phyloP scores from a whole-genome alignment of 1,139 yeast species.

The Zygosaccharomyces pseudobailii region DNA sequence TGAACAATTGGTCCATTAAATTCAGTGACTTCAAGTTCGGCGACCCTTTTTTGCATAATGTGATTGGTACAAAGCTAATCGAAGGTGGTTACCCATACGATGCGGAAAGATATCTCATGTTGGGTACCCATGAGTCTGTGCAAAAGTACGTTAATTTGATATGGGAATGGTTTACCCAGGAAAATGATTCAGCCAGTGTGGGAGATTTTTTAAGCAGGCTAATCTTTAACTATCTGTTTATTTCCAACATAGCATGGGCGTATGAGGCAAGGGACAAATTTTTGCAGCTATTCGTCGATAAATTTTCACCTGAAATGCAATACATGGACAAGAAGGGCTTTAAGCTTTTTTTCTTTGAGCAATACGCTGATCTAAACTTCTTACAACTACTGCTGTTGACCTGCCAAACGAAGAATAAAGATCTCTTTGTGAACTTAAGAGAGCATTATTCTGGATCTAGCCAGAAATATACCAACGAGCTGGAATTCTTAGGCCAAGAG shows the following conservation, averaged over 20 bases:
- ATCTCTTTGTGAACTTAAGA: constrained; percentile 49
- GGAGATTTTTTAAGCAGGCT: constrained; percentile 58
- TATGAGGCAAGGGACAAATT: constrained; percentile 37
- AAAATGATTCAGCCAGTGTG: constrained; percentile 38
- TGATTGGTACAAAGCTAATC: constrained; percentile 64
- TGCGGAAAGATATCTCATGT: constrained; percentile 57
- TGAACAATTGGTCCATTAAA: constrained; percentile 60
- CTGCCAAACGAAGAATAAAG: constrained; percentile 50
- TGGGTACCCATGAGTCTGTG: constrained; percentile 63
- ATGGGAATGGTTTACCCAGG: constrained; percentile 49
- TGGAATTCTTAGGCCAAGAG: constrained; percentile 49
- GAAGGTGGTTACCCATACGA: constrained; percentile 39
- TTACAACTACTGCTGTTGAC: constrained; percentile 63
- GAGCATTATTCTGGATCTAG: constrained; percentile 45
- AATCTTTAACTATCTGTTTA: constrained; percentile 62
- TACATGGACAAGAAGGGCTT: constrained; percentile 25
- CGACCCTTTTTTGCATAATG: constrained; percentile 68
- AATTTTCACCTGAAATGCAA: constrained; percentile 15
- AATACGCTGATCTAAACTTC: constrained; percentile 52
- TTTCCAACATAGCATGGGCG: constrained; percentile 59
- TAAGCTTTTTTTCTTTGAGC: constrained; percentile 30
- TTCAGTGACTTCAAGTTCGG: constrained; percentile 54
- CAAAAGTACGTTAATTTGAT: constrained; percentile 50
- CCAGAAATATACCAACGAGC: constrained; percentile 37
- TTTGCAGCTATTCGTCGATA: constrained; percentile 39